These are phyloP conservation scores for Spatholobus suberectus DNA, from an alignment of 306 rosid species.

Conservation along the genomic window DNA sequence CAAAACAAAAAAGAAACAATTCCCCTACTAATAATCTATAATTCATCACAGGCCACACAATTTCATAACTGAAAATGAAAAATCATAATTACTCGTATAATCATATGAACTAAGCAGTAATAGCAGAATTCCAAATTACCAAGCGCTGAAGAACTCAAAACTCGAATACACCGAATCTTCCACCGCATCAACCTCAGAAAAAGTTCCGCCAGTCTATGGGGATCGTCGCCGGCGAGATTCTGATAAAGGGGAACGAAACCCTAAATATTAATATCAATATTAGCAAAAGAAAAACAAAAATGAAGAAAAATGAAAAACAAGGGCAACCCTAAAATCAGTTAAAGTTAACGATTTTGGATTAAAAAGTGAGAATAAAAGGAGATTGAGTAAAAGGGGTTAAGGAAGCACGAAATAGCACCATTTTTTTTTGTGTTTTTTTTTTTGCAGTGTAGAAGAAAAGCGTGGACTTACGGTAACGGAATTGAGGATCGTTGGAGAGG, in stretches of 20 bases:
- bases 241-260: conserved; percentile 34
- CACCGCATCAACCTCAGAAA: not conserved
- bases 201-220: not conserved
- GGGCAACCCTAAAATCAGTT: conserved; percentile 36
- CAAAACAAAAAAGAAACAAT: not conserved
- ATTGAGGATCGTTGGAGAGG: conserved; percentile 24
- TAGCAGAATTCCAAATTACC: conserved; percentile 36
- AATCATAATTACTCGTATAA: not conserved
- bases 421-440: not conserved
- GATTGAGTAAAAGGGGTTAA: not conserved
- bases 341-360: conserved; percentile 6
- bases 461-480: conserved; percentile 31
- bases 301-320: not conserved
- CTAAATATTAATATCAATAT: conserved; percentile 19
- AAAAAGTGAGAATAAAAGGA: conserved; percentile 1
- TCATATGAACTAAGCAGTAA: conserved; percentile 16
- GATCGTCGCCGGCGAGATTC: not conserved
- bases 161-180: not conserved
- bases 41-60: conserved; percentile 21
- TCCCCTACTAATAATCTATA: not conserved
- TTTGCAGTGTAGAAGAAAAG: conserved; percentile 8
- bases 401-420: not conserved
- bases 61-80: conserved; percentile 3
- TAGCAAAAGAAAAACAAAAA: not conserved
- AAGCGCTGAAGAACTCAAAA: not conserved